Conservation (phyloP, 2,329 filamentous ascomycete species). For the Microcyclosporella mali region DNA sequence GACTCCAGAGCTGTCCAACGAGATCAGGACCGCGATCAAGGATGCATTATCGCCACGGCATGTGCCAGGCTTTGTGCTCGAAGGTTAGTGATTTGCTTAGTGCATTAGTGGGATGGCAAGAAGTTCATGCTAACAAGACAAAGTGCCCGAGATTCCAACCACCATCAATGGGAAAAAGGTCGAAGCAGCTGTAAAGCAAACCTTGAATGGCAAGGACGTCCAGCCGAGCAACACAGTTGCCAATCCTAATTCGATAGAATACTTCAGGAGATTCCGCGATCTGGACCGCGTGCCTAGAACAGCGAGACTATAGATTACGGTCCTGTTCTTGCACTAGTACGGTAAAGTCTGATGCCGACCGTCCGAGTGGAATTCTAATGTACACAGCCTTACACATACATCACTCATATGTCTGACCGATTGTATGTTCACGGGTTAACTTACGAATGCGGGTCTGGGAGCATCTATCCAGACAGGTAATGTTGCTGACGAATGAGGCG, state of each 20-base stretch:
- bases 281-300: conserved; percentile 23
- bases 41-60: conserved; percentile 31
- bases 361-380: too few relatives aligned
- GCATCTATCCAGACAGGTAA: too few relatives aligned
- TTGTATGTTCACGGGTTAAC: too few relatives aligned
- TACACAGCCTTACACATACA: too few relatives aligned
- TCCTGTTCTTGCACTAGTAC: too few relatives aligned
- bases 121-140: too few relatives aligned
- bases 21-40: conserved; percentile 26
- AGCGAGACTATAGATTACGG: background rate
- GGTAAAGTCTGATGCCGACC: too few relatives aligned
- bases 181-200: conserved; percentile 40
- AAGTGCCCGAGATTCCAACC: conserved; percentile 34
- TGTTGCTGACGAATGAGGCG: too few relatives aligned
- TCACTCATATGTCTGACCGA: too few relatives aligned
- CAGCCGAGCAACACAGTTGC: conserved; percentile 35
- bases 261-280: conserved; percentile 32
- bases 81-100: conserved; percentile 4
- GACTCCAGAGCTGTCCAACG: conserved; percentile 18
- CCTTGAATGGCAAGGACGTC: conserved; percentile 35
- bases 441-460: too few relatives aligned
- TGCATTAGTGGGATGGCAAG: background rate
- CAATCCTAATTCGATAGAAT: conserved; percentile 35
- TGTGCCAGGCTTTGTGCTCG: conserved; percentile 38
- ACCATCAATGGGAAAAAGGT: conserved; percentile 47